Conservation (phyloP, 2,329 filamentous ascomycete species). For the Polychaeton citri region DNA sequence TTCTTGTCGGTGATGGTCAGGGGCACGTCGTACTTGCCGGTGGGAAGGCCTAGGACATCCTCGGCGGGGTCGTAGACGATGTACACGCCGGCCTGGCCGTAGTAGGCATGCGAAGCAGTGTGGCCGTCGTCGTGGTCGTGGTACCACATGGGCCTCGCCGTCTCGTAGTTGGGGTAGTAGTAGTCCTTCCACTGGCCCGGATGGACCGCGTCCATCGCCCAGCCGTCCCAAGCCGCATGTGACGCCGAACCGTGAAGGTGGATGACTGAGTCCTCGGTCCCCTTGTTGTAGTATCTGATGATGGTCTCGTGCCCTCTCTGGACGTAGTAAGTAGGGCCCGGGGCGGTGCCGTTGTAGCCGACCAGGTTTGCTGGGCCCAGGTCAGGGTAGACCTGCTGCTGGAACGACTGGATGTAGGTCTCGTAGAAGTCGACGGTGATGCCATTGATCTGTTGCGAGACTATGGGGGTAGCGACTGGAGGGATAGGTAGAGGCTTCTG, state of each 20-base stretch:
- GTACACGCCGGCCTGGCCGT: constrained; percentile 44
- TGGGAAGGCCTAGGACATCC: constrained; percentile 35
- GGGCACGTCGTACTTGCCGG: constrained; percentile 41
- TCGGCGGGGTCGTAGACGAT: constrained; percentile 40
- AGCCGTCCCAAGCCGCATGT: constrained; percentile 32
- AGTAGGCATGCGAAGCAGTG: constrained; percentile 43
- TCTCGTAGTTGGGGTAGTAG: constrained; percentile 46
- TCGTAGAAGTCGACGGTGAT: constrained; percentile 34
- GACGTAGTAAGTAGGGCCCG: constrained; percentile 41
- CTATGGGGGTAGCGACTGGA: constrained; percentile 13
- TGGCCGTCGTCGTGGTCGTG: constrained; percentile 32
- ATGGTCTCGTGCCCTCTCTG: constrained; percentile 38
- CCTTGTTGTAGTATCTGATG: constrained; percentile 41
- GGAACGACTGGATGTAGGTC: constrained; percentile 27
- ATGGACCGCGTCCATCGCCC: constrained; percentile 39
- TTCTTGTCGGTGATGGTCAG: constrained; percentile 38
- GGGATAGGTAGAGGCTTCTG: constrained; percentile 10
- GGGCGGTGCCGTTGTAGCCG: constrained; percentile 42
- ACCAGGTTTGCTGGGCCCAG: constrained; percentile 26
- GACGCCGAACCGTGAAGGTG: constrained; percentile 44
- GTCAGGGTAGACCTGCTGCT: constrained; percentile 30
- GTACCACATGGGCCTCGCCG: constrained; percentile 44
- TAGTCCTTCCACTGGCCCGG: constrained; percentile 47
- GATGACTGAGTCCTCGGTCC: constrained; percentile 30
- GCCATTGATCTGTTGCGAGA: constrained; percentile 22